phyloP scores from a whole-genome alignment of 768 basidiomycete species.

The Phylloporus scabripes region DNA sequence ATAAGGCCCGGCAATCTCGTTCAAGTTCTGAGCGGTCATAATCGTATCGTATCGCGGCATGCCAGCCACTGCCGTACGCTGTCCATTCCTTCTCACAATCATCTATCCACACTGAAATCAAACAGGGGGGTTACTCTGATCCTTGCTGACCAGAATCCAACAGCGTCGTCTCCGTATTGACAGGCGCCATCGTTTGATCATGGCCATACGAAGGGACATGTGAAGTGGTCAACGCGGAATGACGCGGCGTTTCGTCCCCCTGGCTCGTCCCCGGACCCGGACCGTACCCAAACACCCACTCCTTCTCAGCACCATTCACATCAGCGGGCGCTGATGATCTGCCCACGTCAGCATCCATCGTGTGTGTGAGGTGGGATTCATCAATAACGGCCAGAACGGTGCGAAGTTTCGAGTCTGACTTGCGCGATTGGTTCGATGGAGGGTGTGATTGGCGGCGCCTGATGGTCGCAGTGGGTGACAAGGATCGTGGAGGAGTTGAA shows the following conservation, averaged over 20 bases:
- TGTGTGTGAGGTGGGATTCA: slow-evolving; percentile 43
- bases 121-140: slow-evolving; percentile 11
- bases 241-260: slow-evolving; percentile 45
- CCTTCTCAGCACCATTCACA: slow-evolving; percentile 30
- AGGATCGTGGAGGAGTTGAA: slow-evolving; percentile 44
- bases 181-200: slow-evolving; percentile 13
- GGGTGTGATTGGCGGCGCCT: slow-evolving; percentile 52
- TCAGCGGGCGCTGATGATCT: slow-evolving; percentile 22
- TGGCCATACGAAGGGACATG: slow-evolving; percentile 19
- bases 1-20: not conserved
- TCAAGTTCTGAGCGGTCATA: slow-evolving; percentile 4
- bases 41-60: slow-evolving; percentile 9
- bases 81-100: slow-evolving; percentile 3
- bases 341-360: slow-evolving; percentile 21
- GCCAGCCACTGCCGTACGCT: not conserved
- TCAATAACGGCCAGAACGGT: slow-evolving; percentile 69
- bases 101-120: slow-evolving; percentile 6
- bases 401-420: slow-evolving; percentile 63
- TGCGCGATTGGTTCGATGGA: slow-evolving; percentile 40
- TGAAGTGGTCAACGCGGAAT: slow-evolving; percentile 29
- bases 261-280: slow-evolving; percentile 28
- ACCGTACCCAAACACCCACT: slow-evolving; percentile 40
- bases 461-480: slow-evolving; percentile 41
- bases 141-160: slow-evolving; percentile 14
- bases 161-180: slow-evolving; percentile 10